phyloP scores from a whole-genome alignment of 768 basidiomycete genomes.

The Pulveroboletus sp. region DNA sequence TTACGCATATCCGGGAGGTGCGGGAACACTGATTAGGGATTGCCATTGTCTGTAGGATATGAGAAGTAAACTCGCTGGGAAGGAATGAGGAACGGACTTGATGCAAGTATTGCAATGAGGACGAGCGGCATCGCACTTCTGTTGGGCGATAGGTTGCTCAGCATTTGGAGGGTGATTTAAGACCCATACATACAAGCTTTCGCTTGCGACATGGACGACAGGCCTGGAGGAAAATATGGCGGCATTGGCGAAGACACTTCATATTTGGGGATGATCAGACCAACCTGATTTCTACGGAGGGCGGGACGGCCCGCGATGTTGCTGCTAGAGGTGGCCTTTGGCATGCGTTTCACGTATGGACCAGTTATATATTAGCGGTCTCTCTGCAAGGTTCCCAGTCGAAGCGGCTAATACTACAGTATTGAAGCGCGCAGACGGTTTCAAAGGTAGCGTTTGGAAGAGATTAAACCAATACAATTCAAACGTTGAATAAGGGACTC shows the following conservation, averaged over 20 bases:
- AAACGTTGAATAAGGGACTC: background rate
- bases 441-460: background rate
- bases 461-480: background rate
- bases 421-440: background rate
- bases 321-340: conserved; percentile 49
- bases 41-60: conserved; percentile 65
- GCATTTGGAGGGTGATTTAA: background rate
- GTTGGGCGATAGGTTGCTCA: conserved; percentile 9
- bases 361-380: background rate
- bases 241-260: conserved; percentile 8
- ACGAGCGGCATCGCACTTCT: conserved; percentile 90
- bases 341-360: conserved; percentile 45
- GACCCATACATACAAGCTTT: conserved; percentile 61
- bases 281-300: conserved; percentile 77
- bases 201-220: conserved; percentile 81
- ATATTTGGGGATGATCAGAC: background rate
- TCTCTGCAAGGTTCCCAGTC: conserved; percentile 1
- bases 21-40: conserved; percentile 76
- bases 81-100: conserved; percentile 51
- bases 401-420: too few species aligned
- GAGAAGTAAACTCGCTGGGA: conserved; percentile 2
- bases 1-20: conserved; percentile 82
- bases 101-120: conserved; percentile 85
- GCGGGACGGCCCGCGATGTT: conserved; percentile 50
- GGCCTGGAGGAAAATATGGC: conserved; percentile 42